Base-by-base conservation (phyloP, 2,329 filamentous ascomycete genomes). In the Penicillium sp. region DNA sequence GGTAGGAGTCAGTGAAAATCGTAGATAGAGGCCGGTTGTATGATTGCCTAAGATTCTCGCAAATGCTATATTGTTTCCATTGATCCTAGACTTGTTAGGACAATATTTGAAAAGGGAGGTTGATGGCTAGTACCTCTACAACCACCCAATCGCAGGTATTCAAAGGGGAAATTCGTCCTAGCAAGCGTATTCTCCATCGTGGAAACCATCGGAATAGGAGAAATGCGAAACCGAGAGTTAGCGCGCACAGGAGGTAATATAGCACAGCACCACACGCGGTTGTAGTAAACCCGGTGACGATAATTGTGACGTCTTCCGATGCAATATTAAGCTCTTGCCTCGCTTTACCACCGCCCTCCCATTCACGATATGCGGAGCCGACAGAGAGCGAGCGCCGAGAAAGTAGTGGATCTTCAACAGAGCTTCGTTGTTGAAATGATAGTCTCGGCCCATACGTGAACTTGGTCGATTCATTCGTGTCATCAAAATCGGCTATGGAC, bases 301-400 rank as follows among this genome's bases (percentile, higher is more conserved):
- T 94, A 70, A 97, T 93, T 1, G 93, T 97, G 66, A 99, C 82
- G 75, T 99, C 95, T 76, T 99, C 95, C 47, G 92, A 96, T 62
- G 88, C 84, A 78, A 99, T 93, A 77, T 97, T 95, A 26, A 97
- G 85, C 79, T 97, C 98, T 76, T 99, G 95, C 70, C 86, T 96
- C 30, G 86, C 83, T 61, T 91, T 87, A 47, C 87, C 86, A 11
- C 85, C 86, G 46, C 81, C 82, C 54, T 85, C 86, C 65, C 81
- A 79, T 31, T 84, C 83, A 71, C 90, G 92, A 31, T 82, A 84
- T 65, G 88, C 85, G 13, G 92, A 95, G 56, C 85, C 85, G 29
- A 51, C 21, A 30, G 82, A 84, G 67, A 91, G 96, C 64, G 90
- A 87, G 63, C 86, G 87, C 65, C 90, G 86, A 54, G 92, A 84